Evolutionary conservation across 2,329 filamentous ascomycete genomes (phyloP), one percentile per base, ranked within the genome.

Genomic region (Aspergillus nomiae): DNA sequence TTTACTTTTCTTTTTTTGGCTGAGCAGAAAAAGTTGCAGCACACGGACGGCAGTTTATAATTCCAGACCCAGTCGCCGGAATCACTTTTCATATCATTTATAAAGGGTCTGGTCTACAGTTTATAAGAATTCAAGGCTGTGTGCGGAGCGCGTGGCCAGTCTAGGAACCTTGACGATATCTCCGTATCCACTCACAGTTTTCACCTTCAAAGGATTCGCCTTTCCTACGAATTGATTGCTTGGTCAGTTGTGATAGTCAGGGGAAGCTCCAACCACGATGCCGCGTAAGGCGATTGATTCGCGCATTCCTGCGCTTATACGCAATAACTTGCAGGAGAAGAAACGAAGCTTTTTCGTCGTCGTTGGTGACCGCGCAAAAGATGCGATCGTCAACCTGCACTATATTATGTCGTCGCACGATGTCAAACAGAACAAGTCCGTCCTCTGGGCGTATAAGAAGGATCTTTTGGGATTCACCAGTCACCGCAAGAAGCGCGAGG

Each of bases 381-480:
- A 99, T 84, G 92, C 94, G 71, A 98, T 99, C 76, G 94, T 98
- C 69, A 89, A 97, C 76, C 85, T 94, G 63, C 94, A 98, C 81
- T 93, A 95, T 75, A 96, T 99, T 74, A 91, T 97, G 84, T 90
- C 94, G 57, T 91, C 88, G 71, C 89, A 91, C 75, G 92, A 97
- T 76, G 87, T 97, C 68, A 96, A 96, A 81, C 89, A 96, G 78
- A 96, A 95, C 82, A 98, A 98, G 79, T 95, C 92, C 14, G 93
- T 99, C 3, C 83, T 99, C 12, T 99, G 95, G 95, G 94, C 95
- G 24, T 99, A 99, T 84, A 98, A 98, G 85, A 96, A 96, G 78
- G 95, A 99, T 79, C 86, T 99, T 12, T 83, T 99, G 36, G 94
- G 93, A 56, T 98, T 98, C 77, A 96, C 92, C 36, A 93, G 92